These are phyloP conservation scores for Cryptosporidium muris DNA, from an alignment of 169 alveolate species.

Conservation along the genomic window DNA sequence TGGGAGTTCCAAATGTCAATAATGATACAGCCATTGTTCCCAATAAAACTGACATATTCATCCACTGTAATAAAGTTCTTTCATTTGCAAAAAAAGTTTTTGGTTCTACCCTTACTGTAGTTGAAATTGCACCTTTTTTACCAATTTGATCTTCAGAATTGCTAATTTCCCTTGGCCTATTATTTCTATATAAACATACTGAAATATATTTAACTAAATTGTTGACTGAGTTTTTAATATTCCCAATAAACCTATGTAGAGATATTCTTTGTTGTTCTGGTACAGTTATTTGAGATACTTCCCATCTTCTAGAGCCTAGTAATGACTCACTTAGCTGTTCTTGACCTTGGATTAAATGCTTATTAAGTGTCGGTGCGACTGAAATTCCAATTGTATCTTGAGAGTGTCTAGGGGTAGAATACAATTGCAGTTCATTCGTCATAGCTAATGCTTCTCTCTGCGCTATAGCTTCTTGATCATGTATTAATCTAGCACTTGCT, in stretches of 20 bases:
- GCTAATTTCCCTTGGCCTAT: conserved; percentile 13
- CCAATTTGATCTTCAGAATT: conserved; percentile 29
- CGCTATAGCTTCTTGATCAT: conserved; percentile 67
- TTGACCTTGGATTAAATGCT: too few relatives aligned
- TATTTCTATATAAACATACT: neutral
- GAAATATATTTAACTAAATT: neutral
- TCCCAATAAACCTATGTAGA: too few relatives aligned
- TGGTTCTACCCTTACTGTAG: conserved; percentile 83
- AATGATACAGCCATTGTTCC: conserved; percentile 80
- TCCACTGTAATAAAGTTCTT: conserved; percentile 81
- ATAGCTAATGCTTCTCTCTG: conserved; percentile 40
- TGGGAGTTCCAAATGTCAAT: conserved; percentile 78
- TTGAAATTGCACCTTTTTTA: conserved; percentile 14
- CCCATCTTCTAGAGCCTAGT: too few relatives aligned
- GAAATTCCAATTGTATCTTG: too few relatives aligned
- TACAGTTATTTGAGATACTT: too few relatives aligned
- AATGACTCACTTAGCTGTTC: too few relatives aligned
- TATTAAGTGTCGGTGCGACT: too few relatives aligned
- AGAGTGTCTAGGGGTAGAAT: neutral
- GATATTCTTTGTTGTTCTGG: too few relatives aligned
- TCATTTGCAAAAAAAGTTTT: conserved; percentile 84
- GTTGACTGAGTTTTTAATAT: too few relatives aligned
- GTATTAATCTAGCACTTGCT: conserved; percentile 51
- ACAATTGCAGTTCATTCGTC: conserved; percentile 7
- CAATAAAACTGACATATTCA: conserved; percentile 80